Base-by-base conservation (phyloP, 1,139 yeast species). In the Zygoascus meyerae region DNA sequence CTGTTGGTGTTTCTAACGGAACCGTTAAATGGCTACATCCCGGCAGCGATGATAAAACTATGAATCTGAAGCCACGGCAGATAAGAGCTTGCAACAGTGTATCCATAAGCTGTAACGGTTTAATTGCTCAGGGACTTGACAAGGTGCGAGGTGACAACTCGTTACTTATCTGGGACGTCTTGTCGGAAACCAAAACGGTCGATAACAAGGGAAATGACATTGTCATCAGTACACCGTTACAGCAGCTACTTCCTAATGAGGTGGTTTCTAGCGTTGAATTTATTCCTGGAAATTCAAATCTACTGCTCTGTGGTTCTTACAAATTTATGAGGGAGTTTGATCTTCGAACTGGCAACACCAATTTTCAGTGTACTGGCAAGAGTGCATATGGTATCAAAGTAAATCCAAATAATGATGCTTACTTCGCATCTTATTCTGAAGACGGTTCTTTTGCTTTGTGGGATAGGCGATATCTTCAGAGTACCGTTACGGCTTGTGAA, bases 371-470 rank as follows among this genome's bases (percentile, higher is more conserved):
- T 61, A 86, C 90, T 1, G 82, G 94, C 0, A 79, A 83, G 55
- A 78, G 86, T 52, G 81, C 90, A 0, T 72, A 78, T 54, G 86
- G 86, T 10, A 73, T 90, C 40, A 72, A 77, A 8, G 70, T 83
- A 35, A 92, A 86, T 59, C 92, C 85, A 3, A 79, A 80, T 57
- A 73, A 76, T 50, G 74, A 74, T 33, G 73, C 78, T 63, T 74
- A 78, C 54, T 86, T 87, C 63, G 79, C 86, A 34, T 81, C 95
- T 0, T 78, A 77, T 54, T 78, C 87, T 45, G 96, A 87, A 56
- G 94, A 86, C 58, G 95, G 96, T 1, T 78, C 94, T 0, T 68
- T 89, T 48, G 82, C 92, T 0, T 73, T 89, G 11, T 90, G 95
- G 95, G 97, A 90, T 62, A 74, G 95, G 51, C 73, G 97, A 50